A percentile compares a stretch with the other conserved stretches of the same genome.
phyloP scores from a whole-genome alignment of 345 rosid species.

The Syzygium aqueum region DNA sequence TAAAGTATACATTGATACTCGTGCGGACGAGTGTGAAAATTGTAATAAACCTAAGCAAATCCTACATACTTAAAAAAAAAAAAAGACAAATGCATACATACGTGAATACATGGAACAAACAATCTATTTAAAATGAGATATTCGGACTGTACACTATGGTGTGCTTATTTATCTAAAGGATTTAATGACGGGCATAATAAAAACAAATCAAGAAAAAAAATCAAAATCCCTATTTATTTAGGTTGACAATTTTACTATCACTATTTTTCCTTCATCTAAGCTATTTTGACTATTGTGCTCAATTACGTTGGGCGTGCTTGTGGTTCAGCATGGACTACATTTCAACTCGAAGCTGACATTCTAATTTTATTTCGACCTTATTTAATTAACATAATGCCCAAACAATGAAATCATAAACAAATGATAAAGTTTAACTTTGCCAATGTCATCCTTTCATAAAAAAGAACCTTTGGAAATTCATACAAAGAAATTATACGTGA shows the following conservation, averaged over 20 bases:
- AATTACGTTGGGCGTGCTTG: not conserved
- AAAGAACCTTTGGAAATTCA: not conserved
- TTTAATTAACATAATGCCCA: not conserved
- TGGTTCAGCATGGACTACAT: not conserved
- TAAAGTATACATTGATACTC: not conserved
- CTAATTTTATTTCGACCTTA: not conserved
- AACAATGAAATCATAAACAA: not conserved
- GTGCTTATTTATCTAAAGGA: not conserved
- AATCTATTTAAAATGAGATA: not conserved
- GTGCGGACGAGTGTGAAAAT: not conserved
- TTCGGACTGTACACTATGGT: not conserved
- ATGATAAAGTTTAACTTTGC: not conserved
- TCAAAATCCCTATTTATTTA: not conserved
- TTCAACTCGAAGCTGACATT: not conserved
- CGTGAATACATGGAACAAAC: accelerated
- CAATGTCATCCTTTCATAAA: not conserved
- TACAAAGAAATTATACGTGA: not conserved
- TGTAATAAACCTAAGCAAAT: not conserved
- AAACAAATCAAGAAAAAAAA: not conserved
- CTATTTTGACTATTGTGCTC: not conserved
- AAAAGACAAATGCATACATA: not conserved
- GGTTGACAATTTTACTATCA: not conserved
- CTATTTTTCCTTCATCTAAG: not conserved
- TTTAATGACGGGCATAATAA: not conserved
- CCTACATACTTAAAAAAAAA: not conserved